These are phyloP conservation scores for Coelastrella sp. DNA, from an alignment of 139 green algal genomes.

Conservation along the genomic window DNA sequence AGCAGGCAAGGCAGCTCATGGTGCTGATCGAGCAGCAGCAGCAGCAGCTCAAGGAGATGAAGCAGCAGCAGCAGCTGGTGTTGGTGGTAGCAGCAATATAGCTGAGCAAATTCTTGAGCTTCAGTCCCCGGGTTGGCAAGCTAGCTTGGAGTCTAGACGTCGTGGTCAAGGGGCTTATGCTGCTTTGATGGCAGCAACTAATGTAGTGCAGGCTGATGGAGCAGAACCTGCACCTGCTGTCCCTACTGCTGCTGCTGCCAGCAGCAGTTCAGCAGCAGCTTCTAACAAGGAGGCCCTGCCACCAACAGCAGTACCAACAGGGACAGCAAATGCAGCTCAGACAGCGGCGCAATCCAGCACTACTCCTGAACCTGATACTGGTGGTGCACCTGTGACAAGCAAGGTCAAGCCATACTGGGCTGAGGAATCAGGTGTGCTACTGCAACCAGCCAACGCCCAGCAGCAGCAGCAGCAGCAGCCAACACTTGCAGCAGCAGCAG, in stretches of 20 bases:
- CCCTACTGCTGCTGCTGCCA: background rate
- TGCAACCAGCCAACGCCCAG: background rate
- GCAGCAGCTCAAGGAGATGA: background rate
- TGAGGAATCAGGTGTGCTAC: background rate
- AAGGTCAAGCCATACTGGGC: background rate
- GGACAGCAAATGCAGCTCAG: too few relatives aligned
- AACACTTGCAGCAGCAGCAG: background rate
- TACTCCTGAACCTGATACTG: too few relatives aligned
- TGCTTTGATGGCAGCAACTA: constrained; percentile 39
- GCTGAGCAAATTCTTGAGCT: constrained; percentile 32
- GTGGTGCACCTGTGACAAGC: too few relatives aligned
- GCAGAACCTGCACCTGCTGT: background rate
- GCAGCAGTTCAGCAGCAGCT: too few relatives aligned
- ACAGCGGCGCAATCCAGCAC: too few relatives aligned
- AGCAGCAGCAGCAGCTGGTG: background rate
- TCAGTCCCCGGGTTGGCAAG: constrained; percentile 18
- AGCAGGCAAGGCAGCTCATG: background rate
- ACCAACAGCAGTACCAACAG: too few relatives aligned
- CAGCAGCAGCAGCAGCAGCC: too few relatives aligned
- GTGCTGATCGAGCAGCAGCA: background rate
- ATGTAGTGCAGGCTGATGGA: background rate
- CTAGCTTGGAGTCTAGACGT: constrained; percentile 3
- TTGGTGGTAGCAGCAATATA: background rate
- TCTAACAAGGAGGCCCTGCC: too few relatives aligned
- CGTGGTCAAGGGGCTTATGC: constrained; percentile 43